Evolutionary conservation across 495 filamentous ascomycete species (phyloP).

Genomic region (Aspergillus homomorphus): DNA sequence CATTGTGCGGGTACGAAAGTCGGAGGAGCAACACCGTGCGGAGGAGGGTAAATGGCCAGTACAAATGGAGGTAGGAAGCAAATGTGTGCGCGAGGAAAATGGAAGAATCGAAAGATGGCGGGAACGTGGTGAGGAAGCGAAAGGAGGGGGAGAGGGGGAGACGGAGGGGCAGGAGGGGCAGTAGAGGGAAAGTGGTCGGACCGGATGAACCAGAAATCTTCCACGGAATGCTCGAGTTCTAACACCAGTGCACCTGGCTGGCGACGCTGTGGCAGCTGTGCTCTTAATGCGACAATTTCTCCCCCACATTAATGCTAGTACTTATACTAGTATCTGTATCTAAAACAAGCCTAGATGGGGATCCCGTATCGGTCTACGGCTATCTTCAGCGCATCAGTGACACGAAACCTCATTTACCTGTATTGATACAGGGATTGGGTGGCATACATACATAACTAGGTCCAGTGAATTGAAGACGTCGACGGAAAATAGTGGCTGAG

Average conservation of each 20-base stretch:
- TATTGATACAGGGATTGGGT: neutral
- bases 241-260: conserved; percentile 31
- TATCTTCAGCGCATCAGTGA: conserved; percentile 25
- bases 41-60: conserved; percentile 13
- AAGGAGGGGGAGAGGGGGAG: conserved; percentile 18
- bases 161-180: conserved; percentile 20
- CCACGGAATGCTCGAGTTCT: conserved; percentile 20
- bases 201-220: conserved; percentile 24
- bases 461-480: neutral
- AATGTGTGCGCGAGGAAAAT: conserved; percentile 20
- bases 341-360: neutral
- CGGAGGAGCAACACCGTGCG: conserved; percentile 37
- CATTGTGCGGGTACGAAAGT: conserved; percentile 39
- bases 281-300: conserved; percentile 30
- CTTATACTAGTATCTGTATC: neutral
- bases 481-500: neutral
- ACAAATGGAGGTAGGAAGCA: conserved; percentile 19
- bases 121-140: conserved; percentile 21
- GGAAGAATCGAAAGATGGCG: conserved; percentile 5
- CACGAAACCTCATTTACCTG: too few species aligned
- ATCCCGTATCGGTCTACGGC: conserved; percentile 19
- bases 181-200: conserved; percentile 24
- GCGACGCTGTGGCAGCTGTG: conserved; percentile 4
- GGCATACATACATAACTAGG: neutral
- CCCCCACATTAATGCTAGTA: conserved; percentile 37